phyloP scores from a whole-genome alignment of 2,329 filamentous ascomycete genomes.

The Exserohilum rostratum region DNA sequence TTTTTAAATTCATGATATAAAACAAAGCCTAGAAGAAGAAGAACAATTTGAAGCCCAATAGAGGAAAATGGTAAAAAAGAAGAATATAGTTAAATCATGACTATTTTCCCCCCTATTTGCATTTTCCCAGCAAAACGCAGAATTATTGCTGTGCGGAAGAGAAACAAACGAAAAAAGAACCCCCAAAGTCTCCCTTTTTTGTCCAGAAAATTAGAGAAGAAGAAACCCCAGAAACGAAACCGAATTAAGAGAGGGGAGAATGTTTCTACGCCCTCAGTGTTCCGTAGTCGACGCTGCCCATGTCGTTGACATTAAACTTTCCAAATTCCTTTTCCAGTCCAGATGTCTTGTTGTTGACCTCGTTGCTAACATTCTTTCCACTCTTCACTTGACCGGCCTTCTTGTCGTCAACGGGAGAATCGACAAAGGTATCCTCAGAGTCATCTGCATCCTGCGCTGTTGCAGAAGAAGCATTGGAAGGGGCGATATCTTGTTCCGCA shows the following conservation, averaged over 20 bases:
- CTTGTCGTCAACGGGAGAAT: constrained; percentile 20
- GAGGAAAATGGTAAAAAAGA: no score
- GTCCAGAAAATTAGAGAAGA: no score
- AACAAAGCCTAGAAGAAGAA: no score
- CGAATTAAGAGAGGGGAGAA: neutral
- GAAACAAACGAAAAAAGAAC: no score
- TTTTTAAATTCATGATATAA: no score
- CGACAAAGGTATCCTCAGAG: constrained; percentile 35
- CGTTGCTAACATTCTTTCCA: neutral
- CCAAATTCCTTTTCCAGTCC: constrained; percentile 30
- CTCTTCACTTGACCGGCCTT: constrained; percentile 2
- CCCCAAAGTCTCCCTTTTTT: no score
- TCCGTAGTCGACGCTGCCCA: constrained; percentile 38
- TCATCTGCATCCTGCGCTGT: constrained; percentile 18
- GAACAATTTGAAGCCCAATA: no score
- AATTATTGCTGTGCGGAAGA: no score
- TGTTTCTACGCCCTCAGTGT: constrained; percentile 23
- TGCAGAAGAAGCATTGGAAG: neutral
- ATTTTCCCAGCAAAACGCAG: no score
- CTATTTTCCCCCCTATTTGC: no score
- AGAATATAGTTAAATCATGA: no score
- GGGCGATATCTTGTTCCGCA: constrained; percentile 25
- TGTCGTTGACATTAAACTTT: constrained; percentile 39
- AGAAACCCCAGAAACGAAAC: neutral
- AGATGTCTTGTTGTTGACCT: constrained; percentile 22